Percentiles rank a stretch among this genome's conserved stretches.
These are phyloP conservation scores for Gloeopeniophorella convolvens DNA, from an alignment of 768 basidiomycete genomes.

Conservation along the genomic window DNA sequence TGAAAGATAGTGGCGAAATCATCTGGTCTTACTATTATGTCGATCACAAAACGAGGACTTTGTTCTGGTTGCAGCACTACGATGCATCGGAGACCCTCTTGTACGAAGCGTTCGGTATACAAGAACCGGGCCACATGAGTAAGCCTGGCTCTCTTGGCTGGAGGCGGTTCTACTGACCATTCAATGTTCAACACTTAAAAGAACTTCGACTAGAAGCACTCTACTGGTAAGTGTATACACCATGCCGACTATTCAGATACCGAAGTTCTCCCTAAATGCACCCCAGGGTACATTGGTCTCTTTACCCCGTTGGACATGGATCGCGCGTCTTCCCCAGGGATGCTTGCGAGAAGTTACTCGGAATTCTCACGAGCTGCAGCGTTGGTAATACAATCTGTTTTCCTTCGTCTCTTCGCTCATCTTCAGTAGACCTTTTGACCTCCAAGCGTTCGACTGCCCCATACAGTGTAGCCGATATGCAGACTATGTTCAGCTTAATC, in stretches of 20 bases:
- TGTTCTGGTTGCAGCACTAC: conserved; percentile 6
- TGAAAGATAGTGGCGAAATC: neutral
- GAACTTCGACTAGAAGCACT: conserved; percentile 20
- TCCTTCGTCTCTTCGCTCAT: neutral
- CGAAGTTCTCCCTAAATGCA: neutral
- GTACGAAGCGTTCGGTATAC: neutral
- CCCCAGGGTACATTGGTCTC: conserved; percentile 25
- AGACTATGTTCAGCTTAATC: conserved; percentile 5
- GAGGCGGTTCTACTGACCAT: too few relatives aligned
- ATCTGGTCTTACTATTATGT: conserved; percentile 9
- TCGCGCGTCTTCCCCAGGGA: conserved; percentile 1
- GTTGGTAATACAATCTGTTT: conserved; percentile 28
- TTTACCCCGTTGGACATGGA: conserved; percentile 22
- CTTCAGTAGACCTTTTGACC: conserved; percentile 4
- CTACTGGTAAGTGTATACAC: conserved; percentile 22
- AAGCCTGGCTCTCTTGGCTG: too few relatives aligned
- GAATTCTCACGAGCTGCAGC: conserved; percentile 33
- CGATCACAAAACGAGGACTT: neutral
- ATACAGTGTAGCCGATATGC: conserved; percentile 8
- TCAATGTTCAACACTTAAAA: too few relatives aligned
- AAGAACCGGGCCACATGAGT: too few relatives aligned
- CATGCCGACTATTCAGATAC: neutral
- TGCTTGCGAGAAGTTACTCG: conserved; percentile 30
- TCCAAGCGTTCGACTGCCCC: conserved; percentile 12
- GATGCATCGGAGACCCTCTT: neutral